Percentiles rank a stretch among this genome's conserved stretches.
Evolutionary conservation across 192 early-diverging fungal genomes (phyloP).

Genomic region (Bifiguratus adelaidae): DNA sequence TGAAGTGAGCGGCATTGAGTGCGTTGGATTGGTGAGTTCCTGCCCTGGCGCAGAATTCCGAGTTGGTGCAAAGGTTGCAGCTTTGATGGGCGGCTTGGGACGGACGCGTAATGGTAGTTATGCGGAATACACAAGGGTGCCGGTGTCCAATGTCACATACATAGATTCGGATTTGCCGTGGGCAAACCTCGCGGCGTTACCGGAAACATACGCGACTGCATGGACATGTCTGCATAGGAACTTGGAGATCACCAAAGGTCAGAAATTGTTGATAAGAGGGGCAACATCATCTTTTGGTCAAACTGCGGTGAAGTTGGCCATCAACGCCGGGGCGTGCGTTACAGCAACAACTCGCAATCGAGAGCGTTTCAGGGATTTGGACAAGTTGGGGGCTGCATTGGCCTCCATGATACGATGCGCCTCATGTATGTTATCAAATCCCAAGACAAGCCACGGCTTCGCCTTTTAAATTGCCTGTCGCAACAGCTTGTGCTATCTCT

Average conservation of each 20-base stretch:
- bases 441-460: too few relatives aligned
- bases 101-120: conserved; percentile 1
- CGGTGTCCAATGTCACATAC: not conserved
- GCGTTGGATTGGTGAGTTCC: not conserved
- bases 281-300: conserved; percentile 3
- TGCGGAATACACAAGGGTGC: conserved; percentile 2
- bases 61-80: conserved; percentile 2
- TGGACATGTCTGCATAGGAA: conserved; percentile 1
- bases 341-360: not conserved
- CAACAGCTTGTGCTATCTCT: too few relatives aligned
- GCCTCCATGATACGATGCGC: too few relatives aligned
- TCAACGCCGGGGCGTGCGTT: conserved; percentile 1
- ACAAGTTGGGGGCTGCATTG: too few relatives aligned
- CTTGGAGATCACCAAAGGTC: conserved; percentile 1
- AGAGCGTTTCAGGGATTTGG: conserved; percentile 1
- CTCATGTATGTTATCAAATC: too few relatives aligned
- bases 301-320: not conserved
- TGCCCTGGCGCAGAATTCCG: conserved; percentile 1
- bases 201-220: conserved; percentile 1
- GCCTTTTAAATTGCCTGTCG: too few relatives aligned
- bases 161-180: conserved; percentile 1
- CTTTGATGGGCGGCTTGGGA: conserved; percentile 2
- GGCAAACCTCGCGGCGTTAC: not conserved
- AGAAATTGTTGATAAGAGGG: not conserved
- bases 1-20: conserved; percentile 2